Evolutionary conservation across 2,329 filamentous ascomycete genomes (phyloP).

Genomic region (Beauveria sp.): DNA sequence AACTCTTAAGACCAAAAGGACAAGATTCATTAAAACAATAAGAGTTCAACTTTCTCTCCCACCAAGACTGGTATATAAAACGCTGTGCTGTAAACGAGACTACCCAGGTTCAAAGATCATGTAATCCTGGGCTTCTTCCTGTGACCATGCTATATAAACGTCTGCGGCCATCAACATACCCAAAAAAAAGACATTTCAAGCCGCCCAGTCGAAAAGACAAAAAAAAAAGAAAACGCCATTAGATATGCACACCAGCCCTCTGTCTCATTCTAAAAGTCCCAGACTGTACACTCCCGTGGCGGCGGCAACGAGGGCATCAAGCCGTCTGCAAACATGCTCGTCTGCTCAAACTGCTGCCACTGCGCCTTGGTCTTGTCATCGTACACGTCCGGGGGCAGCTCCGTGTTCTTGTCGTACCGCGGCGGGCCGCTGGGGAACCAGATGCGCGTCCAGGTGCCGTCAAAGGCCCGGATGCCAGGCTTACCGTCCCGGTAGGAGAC

Average conservation of each 20-base stretch:
- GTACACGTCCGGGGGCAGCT: conserved; percentile 49
- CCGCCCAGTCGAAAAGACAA: not conserved
- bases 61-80: not conserved
- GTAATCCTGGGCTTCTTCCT: not conserved
- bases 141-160: not conserved
- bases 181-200: not conserved
- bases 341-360: conserved; percentile 57
- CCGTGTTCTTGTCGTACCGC: conserved; percentile 53
- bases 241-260: not conserved
- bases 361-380: conserved; percentile 51
- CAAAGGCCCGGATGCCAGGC: conserved; percentile 42
- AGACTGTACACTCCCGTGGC: conserved; percentile 64
- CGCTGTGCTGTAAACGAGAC: not conserved
- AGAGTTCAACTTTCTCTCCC: not conserved
- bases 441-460: conserved; percentile 55
- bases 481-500: conserved; percentile 47
- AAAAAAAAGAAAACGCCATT: not conserved
- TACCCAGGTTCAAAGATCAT: not conserved
- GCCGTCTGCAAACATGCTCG: conserved; percentile 61
- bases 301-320: conserved; percentile 73
- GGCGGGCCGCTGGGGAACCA: conserved; percentile 69
- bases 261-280: conserved; percentile 52
- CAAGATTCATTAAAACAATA: not conserved
- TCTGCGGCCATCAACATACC: not conserved
- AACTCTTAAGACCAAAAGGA: not conserved